Conservation (phyloP, 2,329 filamentous ascomycete species). For the Claviceps sp. region DNA sequence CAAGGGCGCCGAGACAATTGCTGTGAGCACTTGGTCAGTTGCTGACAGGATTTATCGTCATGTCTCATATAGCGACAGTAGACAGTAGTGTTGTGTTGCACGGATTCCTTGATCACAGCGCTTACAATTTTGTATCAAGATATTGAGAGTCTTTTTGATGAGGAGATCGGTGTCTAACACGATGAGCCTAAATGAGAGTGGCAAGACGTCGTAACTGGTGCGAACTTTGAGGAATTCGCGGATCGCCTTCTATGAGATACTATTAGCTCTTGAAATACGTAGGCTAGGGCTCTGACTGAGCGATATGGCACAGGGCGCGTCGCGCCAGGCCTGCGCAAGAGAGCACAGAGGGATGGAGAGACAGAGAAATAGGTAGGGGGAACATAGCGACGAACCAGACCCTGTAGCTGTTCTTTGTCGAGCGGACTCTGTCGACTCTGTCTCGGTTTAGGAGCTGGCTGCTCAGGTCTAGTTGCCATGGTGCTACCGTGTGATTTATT, state of each 20-base stretch:
- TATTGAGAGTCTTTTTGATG: slow-evolving; percentile 93
- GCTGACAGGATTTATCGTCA: too few species aligned
- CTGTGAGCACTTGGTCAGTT: slow-evolving; percentile 29
- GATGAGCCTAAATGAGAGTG: slow-evolving; percentile 89
- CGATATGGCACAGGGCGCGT: not conserved
- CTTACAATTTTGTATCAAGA: slow-evolving; percentile 86
- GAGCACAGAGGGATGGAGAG: not conserved
- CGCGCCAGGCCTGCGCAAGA: not conserved
- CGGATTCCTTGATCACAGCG: slow-evolving; percentile 3
- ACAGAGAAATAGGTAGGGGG: not conserved
- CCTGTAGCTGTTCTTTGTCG: slow-evolving; percentile 66
- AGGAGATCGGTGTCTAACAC: slow-evolving; percentile 89
- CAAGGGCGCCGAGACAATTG: slow-evolving; percentile 90
- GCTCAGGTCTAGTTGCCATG: slow-evolving; percentile 17
- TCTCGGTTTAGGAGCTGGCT: slow-evolving; percentile 8
- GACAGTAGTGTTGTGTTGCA: not conserved
- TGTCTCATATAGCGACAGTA: not conserved
- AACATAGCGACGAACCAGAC: slow-evolving; percentile 39
- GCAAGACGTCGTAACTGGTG: slow-evolving; percentile 94
- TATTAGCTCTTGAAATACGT: slow-evolving; percentile 6
- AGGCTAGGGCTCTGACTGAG: not conserved
- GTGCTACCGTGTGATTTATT: slow-evolving; percentile 20
- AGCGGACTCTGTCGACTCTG: slow-evolving; percentile 37
- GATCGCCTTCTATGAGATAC: slow-evolving; percentile 56
- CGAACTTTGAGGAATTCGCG: slow-evolving; percentile 92